These are phyloP conservation scores for Beauveria sp. DNA, from an alignment of 2,329 filamentous ascomycete genomes.

Conservation along the genomic window DNA sequence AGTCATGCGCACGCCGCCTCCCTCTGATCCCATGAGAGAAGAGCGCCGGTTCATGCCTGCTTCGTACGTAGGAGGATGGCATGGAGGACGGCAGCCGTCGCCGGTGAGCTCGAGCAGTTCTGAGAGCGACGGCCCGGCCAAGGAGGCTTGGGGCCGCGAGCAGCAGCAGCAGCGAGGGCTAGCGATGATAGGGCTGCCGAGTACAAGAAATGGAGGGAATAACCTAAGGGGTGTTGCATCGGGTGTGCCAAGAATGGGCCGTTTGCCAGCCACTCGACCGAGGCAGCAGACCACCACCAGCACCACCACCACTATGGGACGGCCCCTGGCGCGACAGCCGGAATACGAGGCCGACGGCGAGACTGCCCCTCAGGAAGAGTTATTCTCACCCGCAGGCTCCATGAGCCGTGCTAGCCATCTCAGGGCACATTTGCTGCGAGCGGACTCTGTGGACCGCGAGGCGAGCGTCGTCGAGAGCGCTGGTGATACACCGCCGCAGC, in stretches of 20 bases:
- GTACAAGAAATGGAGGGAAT: background rate
- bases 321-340: background rate
- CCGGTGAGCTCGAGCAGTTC: background rate
- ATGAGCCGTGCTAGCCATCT: background rate
- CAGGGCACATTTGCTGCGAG: background rate
- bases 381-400: background rate
- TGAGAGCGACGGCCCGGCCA: background rate
- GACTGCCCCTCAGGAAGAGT: background rate
- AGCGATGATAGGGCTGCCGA: background rate
- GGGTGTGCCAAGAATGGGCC: background rate
- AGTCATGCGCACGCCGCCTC: constrained; percentile 19
- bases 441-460: background rate
- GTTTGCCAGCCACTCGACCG: background rate
- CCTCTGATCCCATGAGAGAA: constrained; percentile 15
- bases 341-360: background rate
- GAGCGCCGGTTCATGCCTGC: constrained; percentile 6
- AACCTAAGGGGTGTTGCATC: background rate
- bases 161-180: background rate
- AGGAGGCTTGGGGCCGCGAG: background rate
- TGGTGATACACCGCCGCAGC: background rate
- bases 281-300: background rate
- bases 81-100: background rate
- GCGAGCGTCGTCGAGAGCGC: background rate
- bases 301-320: background rate
- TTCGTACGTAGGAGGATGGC: background rate